Base-by-base conservation (phyloP, 2,329 filamentous ascomycete species). In the Colletotrichum sublineola region DNA sequence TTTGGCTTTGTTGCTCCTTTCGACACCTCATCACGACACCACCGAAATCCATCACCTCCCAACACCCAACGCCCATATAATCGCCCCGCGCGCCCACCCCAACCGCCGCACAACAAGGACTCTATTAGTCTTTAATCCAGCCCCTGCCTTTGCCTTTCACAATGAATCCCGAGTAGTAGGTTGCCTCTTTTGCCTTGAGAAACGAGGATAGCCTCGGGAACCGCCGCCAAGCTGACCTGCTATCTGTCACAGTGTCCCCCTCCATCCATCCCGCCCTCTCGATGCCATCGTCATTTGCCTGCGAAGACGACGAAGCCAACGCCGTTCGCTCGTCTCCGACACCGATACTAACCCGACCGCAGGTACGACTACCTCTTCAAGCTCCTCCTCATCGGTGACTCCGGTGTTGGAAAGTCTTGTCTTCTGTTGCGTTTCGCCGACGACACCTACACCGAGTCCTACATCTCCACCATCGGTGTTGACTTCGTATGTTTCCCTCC, bases 301-400 rank as follows among this genome's bases (percentile, higher is more conserved):
- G 58, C 67, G 61, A 42, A 67, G 67, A 63, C 44, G 57, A 67
- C 44, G n/a, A 58, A 53, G 52, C 33, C 60, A 31, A 62, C 60
- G 33, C 42, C 48, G 31, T 29, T 20, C 20, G 24, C 48, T 8
- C 48, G 56, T 46, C 42, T 67, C 56, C 48, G 70, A 68, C 63
- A 65, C 50, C 53, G 42, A 60, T 48, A 62, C 78, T 81, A 70
- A 82, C 74, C 72, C 58, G 36, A 33, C 61, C 69, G 73, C 82
- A 98, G 96, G 96, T 99, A 99, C 93, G 96, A 99, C 85, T 99
- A 99, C 86, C 95, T 99, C 82, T 99, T 99, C 92, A 99, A 99
- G 92, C 95, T 99, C 77, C 94, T 99, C 86, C 96, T 99, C 88
- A 99, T 99, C 91, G 96, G 96, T 86, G 96, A 99, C 85, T 99